Evolutionary conservation across 2,329 filamentous ascomycete species (phyloP).

Genomic region (Ramularia endophylla): DNA sequence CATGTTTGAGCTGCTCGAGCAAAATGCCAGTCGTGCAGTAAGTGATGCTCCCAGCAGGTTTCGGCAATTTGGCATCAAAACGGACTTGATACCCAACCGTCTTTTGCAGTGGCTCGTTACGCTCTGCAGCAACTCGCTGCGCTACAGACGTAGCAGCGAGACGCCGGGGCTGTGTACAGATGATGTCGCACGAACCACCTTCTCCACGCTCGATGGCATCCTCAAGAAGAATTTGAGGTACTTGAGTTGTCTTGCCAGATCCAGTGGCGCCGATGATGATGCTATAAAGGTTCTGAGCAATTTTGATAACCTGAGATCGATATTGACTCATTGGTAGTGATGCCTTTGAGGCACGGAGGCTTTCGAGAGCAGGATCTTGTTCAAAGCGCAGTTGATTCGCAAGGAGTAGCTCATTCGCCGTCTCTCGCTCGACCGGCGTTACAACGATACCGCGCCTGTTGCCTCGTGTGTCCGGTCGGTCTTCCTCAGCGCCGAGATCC

Average conservation of each 20-base stretch:
- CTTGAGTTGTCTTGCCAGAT: slow-evolving; percentile 46
- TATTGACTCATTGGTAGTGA: slow-evolving; percentile 38
- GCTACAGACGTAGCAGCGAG: slow-evolving; percentile 45
- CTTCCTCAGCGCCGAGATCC: slow-evolving; percentile 19
- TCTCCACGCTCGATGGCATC: slow-evolving; percentile 35
- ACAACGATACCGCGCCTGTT: slow-evolving; percentile 4
- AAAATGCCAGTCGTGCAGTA: slow-evolving; percentile 49
- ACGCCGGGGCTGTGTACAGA: slow-evolving; percentile 46
- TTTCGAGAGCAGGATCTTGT: slow-evolving; percentile 12
- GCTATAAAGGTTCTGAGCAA: slow-evolving; percentile 38
- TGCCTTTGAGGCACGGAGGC: slow-evolving; percentile 28
- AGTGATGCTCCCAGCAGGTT: slow-evolving; percentile 36
- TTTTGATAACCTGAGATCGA: slow-evolving; percentile 8
- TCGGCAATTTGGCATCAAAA: slow-evolving; percentile 34
- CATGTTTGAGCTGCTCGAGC: slow-evolving; percentile 39
- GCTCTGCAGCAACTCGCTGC: slow-evolving; percentile 42
- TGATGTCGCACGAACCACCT: slow-evolving; percentile 43
- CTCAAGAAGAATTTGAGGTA: slow-evolving; percentile 51
- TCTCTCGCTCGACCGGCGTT: slow-evolving; percentile 1
- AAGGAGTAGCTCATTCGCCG: slow-evolving; percentile 10
- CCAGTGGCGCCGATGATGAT: slow-evolving; percentile 44
- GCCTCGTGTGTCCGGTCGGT: slow-evolving; percentile 2
- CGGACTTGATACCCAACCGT: slow-evolving; percentile 45
- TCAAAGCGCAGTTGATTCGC: slow-evolving; percentile 15
- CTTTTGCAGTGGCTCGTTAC: slow-evolving; percentile 36